These are phyloP conservation scores for Curvularia sp. DNA, from an alignment of 2,329 filamentous ascomycete species.

Conservation along the genomic window DNA sequence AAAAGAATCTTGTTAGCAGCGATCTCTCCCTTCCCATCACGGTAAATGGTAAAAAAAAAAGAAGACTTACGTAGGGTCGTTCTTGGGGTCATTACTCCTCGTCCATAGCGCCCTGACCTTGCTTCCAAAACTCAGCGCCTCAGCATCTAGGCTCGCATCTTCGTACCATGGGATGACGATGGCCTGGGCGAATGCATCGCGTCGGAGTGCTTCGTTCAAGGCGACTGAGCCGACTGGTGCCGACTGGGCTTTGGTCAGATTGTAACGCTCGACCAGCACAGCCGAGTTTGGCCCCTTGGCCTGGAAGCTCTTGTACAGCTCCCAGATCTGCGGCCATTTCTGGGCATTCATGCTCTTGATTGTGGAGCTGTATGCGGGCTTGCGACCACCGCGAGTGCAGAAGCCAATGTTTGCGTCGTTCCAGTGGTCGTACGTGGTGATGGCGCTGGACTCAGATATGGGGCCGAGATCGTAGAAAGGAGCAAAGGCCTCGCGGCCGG, in stretches of 20 bases:
- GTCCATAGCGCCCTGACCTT: slow-evolving; percentile 43
- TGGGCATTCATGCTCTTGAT: slow-evolving; percentile 46
- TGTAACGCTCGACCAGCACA: slow-evolving; percentile 51
- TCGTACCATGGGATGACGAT: slow-evolving; percentile 54
- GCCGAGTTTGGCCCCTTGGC: slow-evolving; percentile 43
- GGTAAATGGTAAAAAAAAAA: neutral
- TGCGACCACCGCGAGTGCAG: slow-evolving; percentile 50
- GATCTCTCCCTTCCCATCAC: neutral
- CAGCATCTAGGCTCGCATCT: slow-evolving; percentile 45
- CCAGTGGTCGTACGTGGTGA: slow-evolving; percentile 51
- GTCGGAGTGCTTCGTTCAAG: slow-evolving; percentile 39
- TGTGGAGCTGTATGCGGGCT: slow-evolving; percentile 50
- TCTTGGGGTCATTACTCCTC: slow-evolving; percentile 15
- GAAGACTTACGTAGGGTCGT: slow-evolving; percentile 30
- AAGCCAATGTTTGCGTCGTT: slow-evolving; percentile 51
- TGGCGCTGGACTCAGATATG: slow-evolving; percentile 23
- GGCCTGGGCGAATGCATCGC: slow-evolving; percentile 48
- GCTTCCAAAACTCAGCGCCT: slow-evolving; percentile 47
- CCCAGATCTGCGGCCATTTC: slow-evolving; percentile 53
- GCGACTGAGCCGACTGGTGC: slow-evolving; percentile 27
- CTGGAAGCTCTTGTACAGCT: slow-evolving; percentile 51
- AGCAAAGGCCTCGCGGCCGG: slow-evolving; percentile 46
- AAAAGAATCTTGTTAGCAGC: slow-evolving; percentile 1
- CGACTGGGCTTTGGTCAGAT: slow-evolving; percentile 41
- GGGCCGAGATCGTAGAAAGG: slow-evolving; percentile 48